A percentile compares a stretch with the other conserved stretches of the same genome.
phyloP scores from a whole-genome alignment of 1,284 basidiomycete genomes.

The Puccinia novopanici region DNA sequence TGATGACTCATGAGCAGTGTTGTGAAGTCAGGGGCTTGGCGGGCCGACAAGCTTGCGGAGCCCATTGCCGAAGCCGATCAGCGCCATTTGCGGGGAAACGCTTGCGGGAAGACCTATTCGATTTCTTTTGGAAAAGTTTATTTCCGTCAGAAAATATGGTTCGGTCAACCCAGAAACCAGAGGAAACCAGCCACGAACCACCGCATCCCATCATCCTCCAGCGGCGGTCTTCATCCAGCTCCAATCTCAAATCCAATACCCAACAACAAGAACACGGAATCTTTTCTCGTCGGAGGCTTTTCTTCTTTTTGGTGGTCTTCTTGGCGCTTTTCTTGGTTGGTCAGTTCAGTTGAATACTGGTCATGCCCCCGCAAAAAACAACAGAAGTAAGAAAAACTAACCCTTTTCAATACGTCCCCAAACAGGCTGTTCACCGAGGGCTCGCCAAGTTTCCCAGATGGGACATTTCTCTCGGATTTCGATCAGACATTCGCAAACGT shows the following conservation, averaged over 20 bases:
- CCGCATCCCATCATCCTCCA: neutral
- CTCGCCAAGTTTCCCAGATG: slow-evolving; percentile 35
- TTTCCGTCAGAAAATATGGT: neutral
- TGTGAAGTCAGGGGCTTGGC: too few relatives aligned
- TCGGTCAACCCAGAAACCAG: neutral
- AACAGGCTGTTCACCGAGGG: slow-evolving; percentile 43
- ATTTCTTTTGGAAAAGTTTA: too few relatives aligned
- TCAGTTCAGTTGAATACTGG: neutral
- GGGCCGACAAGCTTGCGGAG: too few relatives aligned
- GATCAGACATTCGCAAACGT: slow-evolving; percentile 47
- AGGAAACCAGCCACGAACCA: neutral
- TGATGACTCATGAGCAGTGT: too few relatives aligned
- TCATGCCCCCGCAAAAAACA: neutral
- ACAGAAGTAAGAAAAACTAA: neutral
- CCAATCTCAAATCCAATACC: neutral
- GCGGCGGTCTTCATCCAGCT: neutral
- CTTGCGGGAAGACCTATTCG: too few relatives aligned
- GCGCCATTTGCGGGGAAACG: too few relatives aligned
- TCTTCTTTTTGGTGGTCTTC: slow-evolving; percentile 45
- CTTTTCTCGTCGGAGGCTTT: slow-evolving; percentile 32
- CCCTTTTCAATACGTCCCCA: neutral
- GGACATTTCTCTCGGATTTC: slow-evolving; percentile 41
- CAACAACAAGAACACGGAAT: slow-evolving; percentile 26
- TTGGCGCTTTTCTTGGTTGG: slow-evolving; percentile 47
- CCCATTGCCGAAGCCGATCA: too few relatives aligned